Base-by-base conservation (phyloP, 345 rosid species). In the Ceriops decandra region DNA sequence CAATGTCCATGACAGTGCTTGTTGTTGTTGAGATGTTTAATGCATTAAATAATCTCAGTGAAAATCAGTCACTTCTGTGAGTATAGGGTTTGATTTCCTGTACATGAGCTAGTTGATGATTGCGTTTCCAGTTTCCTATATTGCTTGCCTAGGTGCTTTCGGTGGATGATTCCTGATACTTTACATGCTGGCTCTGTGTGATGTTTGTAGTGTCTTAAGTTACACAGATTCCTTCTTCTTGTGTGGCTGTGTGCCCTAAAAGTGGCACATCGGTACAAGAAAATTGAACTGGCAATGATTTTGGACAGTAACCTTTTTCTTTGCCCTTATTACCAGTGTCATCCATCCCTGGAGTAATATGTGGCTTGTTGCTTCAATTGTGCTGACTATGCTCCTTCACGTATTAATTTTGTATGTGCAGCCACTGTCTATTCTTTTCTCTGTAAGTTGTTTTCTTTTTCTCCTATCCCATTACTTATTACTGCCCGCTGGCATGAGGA, bases 1-100 rank as follows among this genome's bases (percentile, higher is more conserved):
- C 99, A 30, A 89, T 95, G 62, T 75, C 99, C 57, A 91, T 95
- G 99, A 95, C 99, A 31, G 99, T 95, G 66, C 99, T 95, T 81
- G 98, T 95, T 76, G 98, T 95, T 35, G 99, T 95, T 71, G 99
- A 95, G 87, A 95, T 95, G 99, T 95, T 95, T 80, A 95, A 95
- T 67, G 97, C 99, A 78, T 80, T 95, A 80, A 95, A 95, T 78
- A 95, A 95, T 84, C 98, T 95, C 75, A 95, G 99, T 62, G 99
- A 95, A 83, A 95, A 91, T 73, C 99, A 95, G 47, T 95, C 98
- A 35, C 87, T 95, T 76, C 71, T 95, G 99, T 95, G 80, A 91
- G 99, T 84, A 49, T 15, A 38, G 57, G 33, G 28, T 65, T 57
- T 53, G 9, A 49, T 60, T 70, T 54, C 56, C 35, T n/a, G 28